Base-by-base conservation (phyloP, 768 basidiomycete genomes). In the Boletus barrowsii region DNA sequence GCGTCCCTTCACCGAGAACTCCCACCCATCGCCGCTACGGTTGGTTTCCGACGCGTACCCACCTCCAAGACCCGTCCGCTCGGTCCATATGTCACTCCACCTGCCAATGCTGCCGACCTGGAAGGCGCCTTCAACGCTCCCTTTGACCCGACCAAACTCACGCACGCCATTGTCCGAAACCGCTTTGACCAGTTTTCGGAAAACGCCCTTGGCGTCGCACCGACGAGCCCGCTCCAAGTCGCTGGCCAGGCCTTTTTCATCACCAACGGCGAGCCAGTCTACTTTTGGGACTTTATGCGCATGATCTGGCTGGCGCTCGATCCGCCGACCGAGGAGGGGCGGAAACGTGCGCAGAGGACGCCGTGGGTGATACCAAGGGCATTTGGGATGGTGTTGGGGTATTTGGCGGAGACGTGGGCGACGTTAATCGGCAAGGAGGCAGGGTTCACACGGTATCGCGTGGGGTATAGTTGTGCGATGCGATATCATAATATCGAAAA, bases 231-330 rank as follows among this genome's bases (percentile, higher is more conserved):
- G 9, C 77, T 93, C 10, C 80, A 86, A 60, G 90, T 98, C 49
- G 94, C 93, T 5, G 96, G 96, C 0, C 90, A 98, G 69, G 90
- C 74, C 4, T 99, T 94, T 76, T 96, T 93, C 79, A 90, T 99
- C 72, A 95, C 94, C 53, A 98, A 98, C 66, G 93, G 94, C 57
- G 95, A 98, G 67, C 96, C 95, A 3, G 79, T 86, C 52, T 91
- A 92, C 72, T 98, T 98, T 76, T 99, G 96, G 96, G 94, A 97
- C 73, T 86, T 96, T 65, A 79, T 86, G 30, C 81, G 92, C 7
- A 72, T 80, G 3, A 72, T 97, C n/a, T 98, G 92, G 93, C 73
- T 78, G 29, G 76, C 79, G 20, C 78, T 90, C 51, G 83, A 84
- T 66, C 74, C 76, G 45, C 70, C 74, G n/a, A 72, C 69, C 2